Conservation (phyloP, 768 basidiomycete genomes). For the Hygrocybe punicea region DNA sequence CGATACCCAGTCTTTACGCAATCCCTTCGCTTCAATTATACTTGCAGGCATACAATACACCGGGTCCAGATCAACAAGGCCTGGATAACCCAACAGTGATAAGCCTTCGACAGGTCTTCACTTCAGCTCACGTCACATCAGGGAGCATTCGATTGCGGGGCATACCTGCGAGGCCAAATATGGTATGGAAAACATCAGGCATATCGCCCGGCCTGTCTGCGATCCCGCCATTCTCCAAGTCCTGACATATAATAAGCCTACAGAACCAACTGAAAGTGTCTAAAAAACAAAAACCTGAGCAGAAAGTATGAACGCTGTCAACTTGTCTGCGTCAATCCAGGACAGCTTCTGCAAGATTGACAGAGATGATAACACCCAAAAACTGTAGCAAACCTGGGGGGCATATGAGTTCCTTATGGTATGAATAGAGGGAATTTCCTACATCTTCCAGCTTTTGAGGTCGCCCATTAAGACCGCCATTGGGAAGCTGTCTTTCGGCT, state of each 20-base stretch:
- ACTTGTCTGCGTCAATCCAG: slow-evolving; percentile 85
- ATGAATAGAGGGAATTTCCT: slow-evolving; percentile 24
- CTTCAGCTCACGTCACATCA: no score
- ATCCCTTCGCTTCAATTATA: slow-evolving; percentile 65
- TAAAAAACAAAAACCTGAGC: slow-evolving; percentile 57
- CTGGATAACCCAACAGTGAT: slow-evolving; percentile 84
- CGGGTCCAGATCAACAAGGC: slow-evolving; percentile 82
- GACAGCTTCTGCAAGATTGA: slow-evolving; percentile 76
- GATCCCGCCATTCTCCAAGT: slow-evolving; percentile 87
- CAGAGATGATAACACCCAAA: slow-evolving; percentile 90
- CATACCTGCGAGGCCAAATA: slow-evolving; percentile 83
- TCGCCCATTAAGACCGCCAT: slow-evolving; percentile 93
- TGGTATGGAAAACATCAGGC: slow-evolving; percentile 96
- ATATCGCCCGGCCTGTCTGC: slow-evolving; percentile 91
- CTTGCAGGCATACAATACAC: slow-evolving; percentile 93
- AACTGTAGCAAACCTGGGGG: slow-evolving; percentile 91
- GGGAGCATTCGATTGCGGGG: no score
- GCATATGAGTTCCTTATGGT: not conserved
- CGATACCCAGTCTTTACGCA: slow-evolving; percentile 64
- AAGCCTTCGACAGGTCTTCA: slow-evolving; percentile 55
- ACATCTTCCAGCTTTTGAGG: slow-evolving; percentile 98
- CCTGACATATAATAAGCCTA: no score
- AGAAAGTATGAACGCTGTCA: slow-evolving; percentile 79
- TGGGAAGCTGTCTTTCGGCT: slow-evolving; percentile 87
- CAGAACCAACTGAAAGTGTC: no score